phyloP scores from a whole-genome alignment of 331 rosid genomes.

The Prunus yedoensis region DNA sequence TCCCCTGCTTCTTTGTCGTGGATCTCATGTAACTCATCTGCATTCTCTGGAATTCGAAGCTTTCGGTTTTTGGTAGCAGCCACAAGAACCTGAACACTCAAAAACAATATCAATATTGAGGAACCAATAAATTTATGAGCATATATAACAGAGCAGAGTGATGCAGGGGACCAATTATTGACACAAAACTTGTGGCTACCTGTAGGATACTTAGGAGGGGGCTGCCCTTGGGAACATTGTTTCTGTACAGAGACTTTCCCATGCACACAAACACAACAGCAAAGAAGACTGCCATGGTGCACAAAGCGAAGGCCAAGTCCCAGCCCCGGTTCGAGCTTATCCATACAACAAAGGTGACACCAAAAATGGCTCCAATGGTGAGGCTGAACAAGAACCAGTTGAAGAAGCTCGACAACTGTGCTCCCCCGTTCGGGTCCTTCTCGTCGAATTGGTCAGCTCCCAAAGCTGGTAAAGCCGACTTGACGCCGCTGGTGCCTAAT shows the following conservation, averaged over 20 bases:
- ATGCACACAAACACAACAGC: slow-evolving; percentile 36
- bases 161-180: neutral
- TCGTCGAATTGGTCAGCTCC: slow-evolving; percentile 89
- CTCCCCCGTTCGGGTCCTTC: slow-evolving; percentile 62
- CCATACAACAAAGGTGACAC: slow-evolving; percentile 73
- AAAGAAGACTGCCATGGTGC: slow-evolving; percentile 40
- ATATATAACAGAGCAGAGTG: no score
- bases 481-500: slow-evolving; percentile 74
- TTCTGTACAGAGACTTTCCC: slow-evolving; percentile 65
- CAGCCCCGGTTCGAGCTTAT: slow-evolving; percentile 60
- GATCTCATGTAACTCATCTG: slow-evolving; percentile 58
- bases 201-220: slow-evolving; percentile 59
- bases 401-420: slow-evolving; percentile 71
- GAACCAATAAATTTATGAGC: no score
- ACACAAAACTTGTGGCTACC: slow-evolving; percentile 31
- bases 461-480: slow-evolving; percentile 69
- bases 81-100: slow-evolving; percentile 49
- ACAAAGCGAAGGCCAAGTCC: slow-evolving; percentile 56
- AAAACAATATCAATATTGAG: neutral
- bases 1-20: slow-evolving; percentile 38
- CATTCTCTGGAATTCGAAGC: slow-evolving; percentile 49
- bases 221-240: slow-evolving; percentile 67
- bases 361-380: slow-evolving; percentile 61
- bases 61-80: slow-evolving; percentile 59
- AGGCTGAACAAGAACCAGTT: slow-evolving; percentile 83